These are phyloP conservation scores for Agrocybe pediades DNA, from an alignment of 768 basidiomycete species.

Conservation along the genomic window DNA sequence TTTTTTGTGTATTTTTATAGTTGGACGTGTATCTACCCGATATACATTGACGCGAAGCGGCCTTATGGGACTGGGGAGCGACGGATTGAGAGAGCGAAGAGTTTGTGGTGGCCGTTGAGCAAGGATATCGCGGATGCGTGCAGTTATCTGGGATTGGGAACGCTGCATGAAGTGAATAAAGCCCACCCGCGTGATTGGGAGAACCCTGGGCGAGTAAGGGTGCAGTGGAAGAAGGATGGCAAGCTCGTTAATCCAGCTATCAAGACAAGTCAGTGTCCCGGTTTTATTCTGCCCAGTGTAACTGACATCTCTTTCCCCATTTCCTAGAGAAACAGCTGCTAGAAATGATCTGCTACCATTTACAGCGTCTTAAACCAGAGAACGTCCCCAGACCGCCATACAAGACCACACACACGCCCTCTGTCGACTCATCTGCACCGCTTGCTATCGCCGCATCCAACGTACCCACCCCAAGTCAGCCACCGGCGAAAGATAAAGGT, in stretches of 20 bases:
- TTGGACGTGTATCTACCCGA: constrained; percentile 96
- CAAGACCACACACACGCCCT: constrained; percentile 23
- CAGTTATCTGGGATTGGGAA: constrained; percentile 71
- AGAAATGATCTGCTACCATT: constrained; percentile 71
- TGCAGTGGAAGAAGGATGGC: constrained; percentile 88
- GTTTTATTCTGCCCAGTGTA: background rate
- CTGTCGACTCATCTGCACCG: constrained; percentile 9
- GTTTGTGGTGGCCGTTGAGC: constrained; percentile 94
- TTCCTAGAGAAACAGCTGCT: constrained; percentile 75
- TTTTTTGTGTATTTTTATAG: constrained; percentile 49
- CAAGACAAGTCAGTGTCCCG: constrained; percentile 64
- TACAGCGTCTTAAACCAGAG: constrained; percentile 75
- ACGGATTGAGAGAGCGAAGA: constrained; percentile 74
- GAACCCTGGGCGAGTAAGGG: constrained; percentile 93
- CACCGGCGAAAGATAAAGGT: constrained; percentile 40
- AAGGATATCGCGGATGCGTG: constrained; percentile 91
- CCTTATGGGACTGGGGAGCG: constrained; percentile 84
- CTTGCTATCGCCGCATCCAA: constrained; percentile 14
- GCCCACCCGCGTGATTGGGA: constrained; percentile 97
- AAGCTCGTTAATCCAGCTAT: constrained; percentile 64
- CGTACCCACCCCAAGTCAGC: constrained; percentile 18
- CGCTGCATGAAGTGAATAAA: constrained; percentile 88
- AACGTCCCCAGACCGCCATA: constrained; percentile 68
- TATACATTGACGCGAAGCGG: constrained; percentile 95
- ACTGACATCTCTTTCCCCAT: background rate